Base-by-base conservation (phyloP, 805 yeast genomes). In the Saccharomycopsis fibuligera region DNA sequence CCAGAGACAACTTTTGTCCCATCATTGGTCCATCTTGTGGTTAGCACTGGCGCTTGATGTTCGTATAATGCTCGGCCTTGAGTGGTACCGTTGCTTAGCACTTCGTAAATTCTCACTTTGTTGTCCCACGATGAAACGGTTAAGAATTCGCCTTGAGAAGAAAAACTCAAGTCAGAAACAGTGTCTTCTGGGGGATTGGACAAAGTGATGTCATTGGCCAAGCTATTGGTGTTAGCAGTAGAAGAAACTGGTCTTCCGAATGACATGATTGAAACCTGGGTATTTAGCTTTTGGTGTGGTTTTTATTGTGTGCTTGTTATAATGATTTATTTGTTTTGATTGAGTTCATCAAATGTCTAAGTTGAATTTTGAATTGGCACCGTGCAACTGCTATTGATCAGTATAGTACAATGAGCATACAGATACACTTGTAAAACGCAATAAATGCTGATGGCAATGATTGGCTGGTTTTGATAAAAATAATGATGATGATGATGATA, bases 91-190 rank as follows among this genome's bases (percentile, higher is more conserved):
- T 76, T 74, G 47, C 74, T 71, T 38, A 81, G 74, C 16, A 90
- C 79, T 64, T 93, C 98, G 72, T 93, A 93, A 48, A 93, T 82
- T 53, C 98, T 76, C 37, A 88, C 96, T 62, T 88, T 89, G 58
- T 84, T 86, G 67, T 93, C 99, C 99, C 99, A 93, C 16, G 95
- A 83, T 16, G 95, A 76, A 3, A 80, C 93, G 2, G 95, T 78
- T 51, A 93, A 64, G 50, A 79, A 72, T 56, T 93, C 96, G 17
- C 84, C 91, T 56, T 75, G 85, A 14, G 98, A 87, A 10, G 96
- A 86, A 67, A 91, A 93, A 17, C 88, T 72, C 48, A 93, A 63
- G 57, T 86, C 95, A 3, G 90, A 75, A 16, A 93, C 75, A 2
- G 96, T 82, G 63, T 93, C 99, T 54, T 86, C 95, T n/a, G 96